Conservation (phyloP, 148 eudicot species). For the Beta vulgaris region DNA sequence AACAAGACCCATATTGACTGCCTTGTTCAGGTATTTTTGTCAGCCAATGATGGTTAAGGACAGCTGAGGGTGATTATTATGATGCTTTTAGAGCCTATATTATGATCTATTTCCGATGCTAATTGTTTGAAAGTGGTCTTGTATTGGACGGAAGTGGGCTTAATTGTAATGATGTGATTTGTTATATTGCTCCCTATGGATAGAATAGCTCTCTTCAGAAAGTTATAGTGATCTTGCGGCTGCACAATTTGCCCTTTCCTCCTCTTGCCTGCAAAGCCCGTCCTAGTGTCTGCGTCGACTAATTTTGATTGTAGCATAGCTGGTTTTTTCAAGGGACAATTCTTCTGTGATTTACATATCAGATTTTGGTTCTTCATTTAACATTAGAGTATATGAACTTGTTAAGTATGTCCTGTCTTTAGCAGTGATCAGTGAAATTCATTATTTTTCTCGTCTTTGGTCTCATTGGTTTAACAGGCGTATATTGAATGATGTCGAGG, state of each 20-base stretch:
- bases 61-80: not conserved
- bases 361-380: too few species aligned
- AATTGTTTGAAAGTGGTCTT: not conserved
- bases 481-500: not conserved
- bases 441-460: not conserved
- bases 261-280: too few species aligned
- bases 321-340: too few species aligned
- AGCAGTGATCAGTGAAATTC: not conserved
- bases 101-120: too few species aligned
- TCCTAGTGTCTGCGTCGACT: too few species aligned
- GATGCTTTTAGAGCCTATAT: too few species aligned
- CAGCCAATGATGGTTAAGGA: not conserved
- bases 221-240: not conserved
- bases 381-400: too few species aligned
- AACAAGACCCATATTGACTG: not conserved
- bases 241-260: too few species aligned
- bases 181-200: not conserved
- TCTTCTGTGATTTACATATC: too few species aligned
- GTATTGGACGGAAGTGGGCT: not conserved
- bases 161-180: not conserved
- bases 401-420: not conserved
- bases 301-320: too few species aligned
- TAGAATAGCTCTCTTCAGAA: not conserved
- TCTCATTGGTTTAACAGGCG: conserved; percentile 1
- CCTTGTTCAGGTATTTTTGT: not conserved